phyloP scores from a whole-genome alignment of 108 stramenopile genomes.

The Cyclostephanos tholiformis region DNA sequence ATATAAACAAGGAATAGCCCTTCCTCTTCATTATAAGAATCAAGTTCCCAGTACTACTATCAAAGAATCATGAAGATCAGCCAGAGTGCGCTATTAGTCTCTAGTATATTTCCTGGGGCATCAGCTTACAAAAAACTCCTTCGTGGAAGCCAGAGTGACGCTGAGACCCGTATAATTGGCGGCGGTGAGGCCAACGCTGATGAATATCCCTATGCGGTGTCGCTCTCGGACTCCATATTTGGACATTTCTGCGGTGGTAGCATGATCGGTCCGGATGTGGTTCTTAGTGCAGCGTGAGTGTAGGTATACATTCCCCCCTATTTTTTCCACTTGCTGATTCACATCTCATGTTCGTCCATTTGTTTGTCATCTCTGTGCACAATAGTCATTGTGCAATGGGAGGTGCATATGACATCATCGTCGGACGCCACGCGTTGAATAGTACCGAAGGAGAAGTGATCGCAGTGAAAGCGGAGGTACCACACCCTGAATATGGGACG shows the following conservation, averaged over 20 bases:
- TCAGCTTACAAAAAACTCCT: neutral
- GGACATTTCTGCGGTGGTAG: neutral
- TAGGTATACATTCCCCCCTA: neutral
- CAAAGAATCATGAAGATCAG: neutral
- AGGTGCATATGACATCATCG: neutral
- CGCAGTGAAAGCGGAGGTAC: constrained; percentile 1
- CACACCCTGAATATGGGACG: neutral
- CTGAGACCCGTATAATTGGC: neutral
- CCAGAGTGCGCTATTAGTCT: neutral
- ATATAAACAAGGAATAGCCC: neutral
- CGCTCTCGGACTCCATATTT: neutral
- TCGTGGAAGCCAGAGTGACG: neutral
- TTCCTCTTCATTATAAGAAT: neutral
- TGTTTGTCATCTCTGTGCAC: neutral
- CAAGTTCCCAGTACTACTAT: neutral
- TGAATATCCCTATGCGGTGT: constrained; percentile 3
- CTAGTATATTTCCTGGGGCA: neutral
- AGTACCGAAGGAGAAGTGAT: constrained; percentile 19
- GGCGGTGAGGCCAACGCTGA: neutral
- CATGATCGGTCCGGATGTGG: constrained; percentile 1
- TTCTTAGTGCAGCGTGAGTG: constrained; percentile 8
- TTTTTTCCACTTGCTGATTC: neutral
- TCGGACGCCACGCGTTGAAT: neutral
- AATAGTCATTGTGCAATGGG: neutral
- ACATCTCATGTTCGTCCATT: neutral